A percentile compares a stretch with the other conserved stretches of the same genome.
phyloP scores from a whole-genome alignment of 768 basidiomycete species.

The Pholiota conissans region DNA sequence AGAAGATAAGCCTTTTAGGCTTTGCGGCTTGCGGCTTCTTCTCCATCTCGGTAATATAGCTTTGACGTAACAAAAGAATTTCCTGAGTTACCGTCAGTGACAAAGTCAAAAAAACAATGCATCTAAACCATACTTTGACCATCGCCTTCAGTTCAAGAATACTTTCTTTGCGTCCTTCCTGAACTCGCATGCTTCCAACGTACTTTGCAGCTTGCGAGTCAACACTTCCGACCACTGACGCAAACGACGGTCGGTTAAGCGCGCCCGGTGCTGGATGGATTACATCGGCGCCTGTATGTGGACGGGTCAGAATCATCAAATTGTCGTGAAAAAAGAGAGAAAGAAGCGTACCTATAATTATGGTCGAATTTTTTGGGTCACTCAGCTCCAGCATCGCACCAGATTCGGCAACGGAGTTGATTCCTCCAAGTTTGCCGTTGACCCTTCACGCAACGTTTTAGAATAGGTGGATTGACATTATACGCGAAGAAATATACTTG shows the following conservation, averaged over 20 bases:
- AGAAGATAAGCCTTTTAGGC: conserved; percentile 72
- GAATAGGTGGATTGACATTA: background rate
- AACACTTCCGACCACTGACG: conserved; percentile 75
- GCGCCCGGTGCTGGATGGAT: conserved; percentile 83
- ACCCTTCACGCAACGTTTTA: conserved; percentile 42
- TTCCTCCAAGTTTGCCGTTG: conserved; percentile 83
- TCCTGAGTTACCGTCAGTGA: conserved; percentile 39
- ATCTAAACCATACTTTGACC: conserved; percentile 43
- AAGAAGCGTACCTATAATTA: conserved; percentile 63
- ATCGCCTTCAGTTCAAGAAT: conserved; percentile 71
- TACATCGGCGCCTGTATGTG: conserved; percentile 81
- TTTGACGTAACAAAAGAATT: conserved; percentile 52
- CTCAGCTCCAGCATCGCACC: conserved; percentile 45
- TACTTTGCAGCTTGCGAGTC: conserved; percentile 76
- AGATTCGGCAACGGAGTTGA: conserved; percentile 68
- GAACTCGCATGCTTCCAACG: conserved; percentile 54
- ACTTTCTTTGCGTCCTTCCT: conserved; percentile 68
- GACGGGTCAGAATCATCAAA: conserved; percentile 24
- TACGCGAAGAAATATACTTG: conserved; percentile 49
- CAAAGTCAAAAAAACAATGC: background rate
- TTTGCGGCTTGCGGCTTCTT: conserved; percentile 47
- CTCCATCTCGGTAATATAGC: conserved; percentile 52
- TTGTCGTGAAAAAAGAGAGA: background rate
- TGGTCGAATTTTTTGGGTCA: conserved; percentile 68
- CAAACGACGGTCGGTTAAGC: conserved; percentile 77